phyloP scores from a whole-genome alignment of 2,329 filamentous ascomycete species.

The Geosmithia flava region DNA sequence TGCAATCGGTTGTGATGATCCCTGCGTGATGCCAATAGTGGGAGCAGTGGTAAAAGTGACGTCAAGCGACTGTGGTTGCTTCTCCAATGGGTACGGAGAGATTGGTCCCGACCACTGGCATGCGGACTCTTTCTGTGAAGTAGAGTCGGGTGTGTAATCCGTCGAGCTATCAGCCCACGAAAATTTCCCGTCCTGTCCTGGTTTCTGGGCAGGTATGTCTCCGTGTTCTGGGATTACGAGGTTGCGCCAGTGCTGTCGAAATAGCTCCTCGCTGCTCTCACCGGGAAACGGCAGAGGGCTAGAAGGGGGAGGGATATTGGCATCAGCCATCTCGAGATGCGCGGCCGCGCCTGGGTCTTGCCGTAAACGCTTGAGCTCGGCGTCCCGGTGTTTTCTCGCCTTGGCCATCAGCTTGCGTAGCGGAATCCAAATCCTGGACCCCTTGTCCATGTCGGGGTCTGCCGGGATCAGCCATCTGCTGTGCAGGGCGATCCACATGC shows the following conservation, averaged over 20 bases:
- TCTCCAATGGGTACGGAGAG: not conserved
- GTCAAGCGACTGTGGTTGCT: not conserved
- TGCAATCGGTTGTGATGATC: not conserved
- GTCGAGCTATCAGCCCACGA: not conserved
- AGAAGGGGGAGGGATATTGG: constrained; percentile 10
- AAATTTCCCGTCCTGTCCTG: not conserved
- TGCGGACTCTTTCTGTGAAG: not conserved
- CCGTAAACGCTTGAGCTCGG: constrained; percentile 20
- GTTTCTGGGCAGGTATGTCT: not conserved
- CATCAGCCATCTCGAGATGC: constrained; percentile 15
- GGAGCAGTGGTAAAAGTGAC: too few relatives aligned
- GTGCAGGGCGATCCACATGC: constrained; percentile 35
- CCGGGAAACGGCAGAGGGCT: constrained; percentile 15
- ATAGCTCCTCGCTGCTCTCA: constrained; percentile 9
- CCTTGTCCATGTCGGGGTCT: constrained; percentile 14
- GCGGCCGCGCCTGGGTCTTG: constrained; percentile 11
- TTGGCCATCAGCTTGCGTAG: constrained; percentile 24
- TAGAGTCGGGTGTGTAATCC: not conserved
- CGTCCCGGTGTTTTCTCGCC: constrained; percentile 21
- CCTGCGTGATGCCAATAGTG: too few relatives aligned
- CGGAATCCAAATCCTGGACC: constrained; percentile 25
- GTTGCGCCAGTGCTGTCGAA: constrained; percentile 18
- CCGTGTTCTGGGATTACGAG: constrained; percentile 5
- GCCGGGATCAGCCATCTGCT: constrained; percentile 26
- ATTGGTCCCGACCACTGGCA: not conserved